phyloP scores from a whole-genome alignment of 2,329 filamentous ascomycete genomes.

The Didymella glomerata region DNA sequence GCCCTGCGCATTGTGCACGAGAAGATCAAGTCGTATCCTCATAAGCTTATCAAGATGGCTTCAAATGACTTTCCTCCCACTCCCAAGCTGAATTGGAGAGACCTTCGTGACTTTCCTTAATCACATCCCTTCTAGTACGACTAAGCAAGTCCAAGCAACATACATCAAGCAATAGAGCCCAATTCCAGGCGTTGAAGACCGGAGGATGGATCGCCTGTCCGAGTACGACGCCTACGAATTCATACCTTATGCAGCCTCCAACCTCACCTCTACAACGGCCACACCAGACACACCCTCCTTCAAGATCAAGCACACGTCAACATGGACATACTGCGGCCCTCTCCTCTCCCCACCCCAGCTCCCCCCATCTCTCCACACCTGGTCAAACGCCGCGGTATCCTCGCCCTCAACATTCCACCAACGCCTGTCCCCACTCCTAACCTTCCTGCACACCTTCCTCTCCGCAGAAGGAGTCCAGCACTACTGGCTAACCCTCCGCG shows the following conservation, averaged over 20 bases:
- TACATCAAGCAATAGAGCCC: neutral
- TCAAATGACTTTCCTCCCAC: neutral
- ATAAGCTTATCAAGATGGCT: neutral
- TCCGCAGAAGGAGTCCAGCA: constrained; percentile 48
- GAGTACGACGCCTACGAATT: constrained; percentile 27
- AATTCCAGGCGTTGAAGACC: no score
- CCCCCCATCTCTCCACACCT: constrained; percentile 47
- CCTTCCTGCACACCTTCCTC: constrained; percentile 53
- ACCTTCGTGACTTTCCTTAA: neutral
- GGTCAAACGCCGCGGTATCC: constrained; percentile 48
- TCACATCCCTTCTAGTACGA: neutral
- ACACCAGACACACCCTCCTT: constrained; percentile 4
- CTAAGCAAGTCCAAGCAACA: neutral
- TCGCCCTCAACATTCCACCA: constrained; percentile 41
- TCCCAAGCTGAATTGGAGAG: neutral
- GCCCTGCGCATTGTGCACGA: constrained; percentile 1
- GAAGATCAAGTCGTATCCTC: neutral
- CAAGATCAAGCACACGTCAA: constrained; percentile 29
- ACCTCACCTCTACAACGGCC: neutral
- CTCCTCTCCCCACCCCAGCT: constrained; percentile 26
- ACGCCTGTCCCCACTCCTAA: constrained; percentile 53
- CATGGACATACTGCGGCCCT: constrained; percentile 41
- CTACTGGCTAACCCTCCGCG: constrained; percentile 61
- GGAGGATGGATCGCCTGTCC: constrained; percentile 23
- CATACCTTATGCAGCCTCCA: constrained; percentile 17